Conservation (phyloP, 2,329 filamentous ascomycete species). For the Paraphaeosphaeria minitans region DNA sequence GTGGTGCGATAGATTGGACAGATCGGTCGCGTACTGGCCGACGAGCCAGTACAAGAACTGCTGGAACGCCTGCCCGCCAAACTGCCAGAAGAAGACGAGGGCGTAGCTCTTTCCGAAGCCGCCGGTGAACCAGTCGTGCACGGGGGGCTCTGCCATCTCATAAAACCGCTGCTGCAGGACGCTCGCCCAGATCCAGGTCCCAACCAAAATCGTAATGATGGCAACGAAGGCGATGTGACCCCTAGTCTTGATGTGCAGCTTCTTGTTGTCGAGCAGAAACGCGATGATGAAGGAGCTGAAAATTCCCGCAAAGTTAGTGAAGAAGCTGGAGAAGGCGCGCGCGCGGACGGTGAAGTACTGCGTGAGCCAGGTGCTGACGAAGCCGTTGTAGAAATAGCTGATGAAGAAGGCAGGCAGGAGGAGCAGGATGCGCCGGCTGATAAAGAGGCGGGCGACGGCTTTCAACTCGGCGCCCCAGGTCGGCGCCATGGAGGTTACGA, state of each 20-base stretch:
- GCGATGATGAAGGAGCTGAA: constrained; percentile 45
- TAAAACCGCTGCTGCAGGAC: constrained; percentile 43
- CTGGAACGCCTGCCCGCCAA: constrained; percentile 45
- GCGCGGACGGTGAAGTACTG: constrained; percentile 45
- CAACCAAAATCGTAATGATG: constrained; percentile 38
- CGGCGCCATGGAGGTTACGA: constrained; percentile 31
- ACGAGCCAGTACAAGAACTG: constrained; percentile 46
- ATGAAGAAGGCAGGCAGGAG: constrained; percentile 45
- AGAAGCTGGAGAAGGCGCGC: constrained; percentile 43
- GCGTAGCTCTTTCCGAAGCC: constrained; percentile 43
- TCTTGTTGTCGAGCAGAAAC: constrained; percentile 39
- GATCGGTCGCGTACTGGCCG: constrained; percentile 43
- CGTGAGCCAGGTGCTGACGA: constrained; percentile 43
- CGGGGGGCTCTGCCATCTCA: constrained; percentile 29
- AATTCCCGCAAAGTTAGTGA: constrained; percentile 46
- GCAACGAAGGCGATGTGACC: constrained; percentile 34
- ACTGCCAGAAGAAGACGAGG: constrained; percentile 45
- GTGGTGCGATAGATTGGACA: constrained; percentile 39
- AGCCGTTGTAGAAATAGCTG: constrained; percentile 48
- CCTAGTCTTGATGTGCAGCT: constrained; percentile 41
- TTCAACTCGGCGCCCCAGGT: constrained; percentile 36
- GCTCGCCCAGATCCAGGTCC: constrained; percentile 45
- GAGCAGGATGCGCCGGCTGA: constrained; percentile 39
- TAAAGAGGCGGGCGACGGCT: constrained; percentile 36
- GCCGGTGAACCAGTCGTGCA: constrained; percentile 42